These are phyloP conservation scores for Rhizophora apiculata DNA, from an alignment of 345 rosid species.

Conservation along the genomic window DNA sequence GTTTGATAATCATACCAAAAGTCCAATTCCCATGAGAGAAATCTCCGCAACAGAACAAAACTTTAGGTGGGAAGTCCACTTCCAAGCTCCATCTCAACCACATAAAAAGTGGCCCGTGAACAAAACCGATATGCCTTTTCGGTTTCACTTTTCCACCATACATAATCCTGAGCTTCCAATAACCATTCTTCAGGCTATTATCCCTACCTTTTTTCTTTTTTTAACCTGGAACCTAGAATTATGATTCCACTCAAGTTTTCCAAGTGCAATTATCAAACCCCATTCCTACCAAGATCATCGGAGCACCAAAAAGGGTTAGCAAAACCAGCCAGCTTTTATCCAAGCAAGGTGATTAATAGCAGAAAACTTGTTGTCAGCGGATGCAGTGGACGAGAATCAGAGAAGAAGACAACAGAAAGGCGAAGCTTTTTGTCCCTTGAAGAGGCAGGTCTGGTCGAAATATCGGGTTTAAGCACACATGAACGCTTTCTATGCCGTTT, in stretches of 20 bases:
- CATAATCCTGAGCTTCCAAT: background rate
- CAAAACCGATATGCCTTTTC: conserved; percentile 6
- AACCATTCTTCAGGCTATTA: background rate
- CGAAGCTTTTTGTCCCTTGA: conserved; percentile 62
- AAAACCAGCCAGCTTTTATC: conserved; percentile 12
- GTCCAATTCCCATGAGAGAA: too few species aligned
- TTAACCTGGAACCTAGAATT: background rate
- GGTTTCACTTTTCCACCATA: background rate
- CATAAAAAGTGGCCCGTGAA: conserved; percentile 4
- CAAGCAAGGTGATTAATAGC: background rate
- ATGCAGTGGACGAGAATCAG: conserved; percentile 35
- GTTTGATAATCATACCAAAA: too few species aligned
- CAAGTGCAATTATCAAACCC: conserved; percentile 19
- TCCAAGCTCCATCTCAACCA: conserved; percentile 21
- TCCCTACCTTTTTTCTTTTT: background rate
- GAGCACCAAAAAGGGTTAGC: conserved; percentile 7
- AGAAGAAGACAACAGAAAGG: conserved; percentile 36
- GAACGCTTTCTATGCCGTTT: conserved; percentile 82
- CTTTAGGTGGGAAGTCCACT: background rate
- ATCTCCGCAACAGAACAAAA: background rate
- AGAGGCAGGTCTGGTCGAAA: conserved; percentile 89
- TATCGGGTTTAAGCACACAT: conserved; percentile 73
- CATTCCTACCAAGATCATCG: conserved; percentile 15
- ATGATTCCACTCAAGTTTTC: conserved; percentile 27
- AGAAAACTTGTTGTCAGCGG: conserved; percentile 28